These are phyloP conservation scores for Cutaneotrichosporon cutaneum DNA, from an alignment of 1,284 basidiomycete genomes.

Conservation along the genomic window DNA sequence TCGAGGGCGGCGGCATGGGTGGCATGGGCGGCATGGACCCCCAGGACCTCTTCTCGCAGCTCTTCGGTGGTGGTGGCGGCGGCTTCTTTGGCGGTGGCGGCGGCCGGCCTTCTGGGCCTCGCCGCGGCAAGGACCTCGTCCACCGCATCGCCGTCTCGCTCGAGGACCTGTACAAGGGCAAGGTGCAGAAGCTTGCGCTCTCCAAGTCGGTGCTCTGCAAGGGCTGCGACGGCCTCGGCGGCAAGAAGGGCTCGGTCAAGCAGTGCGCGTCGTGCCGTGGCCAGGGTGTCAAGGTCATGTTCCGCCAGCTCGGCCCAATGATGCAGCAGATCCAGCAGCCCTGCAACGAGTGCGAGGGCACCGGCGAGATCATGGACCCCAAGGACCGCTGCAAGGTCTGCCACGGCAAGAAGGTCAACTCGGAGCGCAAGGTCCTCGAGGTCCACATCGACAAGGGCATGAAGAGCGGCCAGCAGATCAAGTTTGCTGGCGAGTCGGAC, in stretches of 20 bases:
- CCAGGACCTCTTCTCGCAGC: constrained; percentile 94
- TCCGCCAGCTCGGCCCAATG: constrained; percentile 96
- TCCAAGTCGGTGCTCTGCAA: constrained; percentile 92
- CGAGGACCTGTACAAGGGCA: constrained; percentile 98
- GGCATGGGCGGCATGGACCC: constrained; percentile 86
- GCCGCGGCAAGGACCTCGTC: constrained; percentile 96
- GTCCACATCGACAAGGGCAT: constrained; percentile 99
- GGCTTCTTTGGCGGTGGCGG: constrained; percentile 60
- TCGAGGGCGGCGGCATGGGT: constrained; percentile 70
- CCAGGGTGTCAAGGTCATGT: constrained; percentile 84
- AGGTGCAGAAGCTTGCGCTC: constrained; percentile 94
- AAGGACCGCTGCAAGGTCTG: constrained; percentile 93
- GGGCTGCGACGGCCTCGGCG: constrained; percentile 93
- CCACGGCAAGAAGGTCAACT: constrained; percentile 91
- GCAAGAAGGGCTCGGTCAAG: constrained; percentile 93
- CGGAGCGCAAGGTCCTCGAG: constrained; percentile 97
- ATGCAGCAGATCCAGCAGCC: constrained; percentile 97
- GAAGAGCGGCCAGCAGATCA: constrained; percentile 96
- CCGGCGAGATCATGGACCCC: constrained; percentile 88
- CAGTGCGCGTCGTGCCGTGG: constrained; percentile 78
- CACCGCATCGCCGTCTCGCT: constrained; percentile 94
- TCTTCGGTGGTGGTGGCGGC: constrained; percentile 73
- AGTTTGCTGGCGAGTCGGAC: constrained; percentile 93
- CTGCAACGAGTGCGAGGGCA: constrained; percentile 88
- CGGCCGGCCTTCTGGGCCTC: constrained; percentile 68